Evolutionary conservation across 768 basidiomycete species (phyloP), one percentile per base, ranked within the genome.

Genomic region (Hygrophorus pudorinus): DNA sequence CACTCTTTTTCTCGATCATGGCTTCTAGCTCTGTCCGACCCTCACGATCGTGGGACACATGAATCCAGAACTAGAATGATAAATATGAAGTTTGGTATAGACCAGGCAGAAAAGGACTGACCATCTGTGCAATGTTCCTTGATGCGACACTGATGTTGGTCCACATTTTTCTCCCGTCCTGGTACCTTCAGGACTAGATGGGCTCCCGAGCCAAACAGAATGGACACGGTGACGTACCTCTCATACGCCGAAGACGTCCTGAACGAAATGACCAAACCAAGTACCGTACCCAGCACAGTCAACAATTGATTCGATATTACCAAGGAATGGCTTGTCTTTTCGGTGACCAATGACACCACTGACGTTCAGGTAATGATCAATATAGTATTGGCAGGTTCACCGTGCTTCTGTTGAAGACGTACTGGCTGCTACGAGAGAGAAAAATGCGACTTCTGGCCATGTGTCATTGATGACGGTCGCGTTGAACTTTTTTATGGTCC

Each of bases 91-190:
- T 12, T 32, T 37, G 8, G 16, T 17, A 10, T 11, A 18, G n/a
- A 33, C 6, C 8, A 29, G 44, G 31, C 30, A 13, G 17, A 14
- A 53, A n/a, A 48, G n/a, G 9, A 58, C 71, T 48, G 52, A 81
- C 76, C 58, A 78, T 59, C 53, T 73, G 75, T 0, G 76, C 74
- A 20, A 85, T 54, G 49, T 76, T 79, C 44, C 78, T 69, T 5
- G 74, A 76, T 4, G 72, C 70, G 32, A 75, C 65, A 0, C 62
- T 65, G 43, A 85, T 78, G 45, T 65, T 75, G 1, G 75, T 74
- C 81, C 83, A 86, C 56, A 84, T 67, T 54, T 78, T 82, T 18
- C 82, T 61, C 4, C 84, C 84, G 56, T 83, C 78, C 53, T 76
- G 75, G 56, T 78, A 81, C 52, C 76, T 79, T 42, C 29, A 24